Percentiles rank a stretch among this genome's conserved stretches.
Evolutionary conservation across 495 filamentous ascomycete species (phyloP).

Genomic region (Penicillium fimorum): DNA sequence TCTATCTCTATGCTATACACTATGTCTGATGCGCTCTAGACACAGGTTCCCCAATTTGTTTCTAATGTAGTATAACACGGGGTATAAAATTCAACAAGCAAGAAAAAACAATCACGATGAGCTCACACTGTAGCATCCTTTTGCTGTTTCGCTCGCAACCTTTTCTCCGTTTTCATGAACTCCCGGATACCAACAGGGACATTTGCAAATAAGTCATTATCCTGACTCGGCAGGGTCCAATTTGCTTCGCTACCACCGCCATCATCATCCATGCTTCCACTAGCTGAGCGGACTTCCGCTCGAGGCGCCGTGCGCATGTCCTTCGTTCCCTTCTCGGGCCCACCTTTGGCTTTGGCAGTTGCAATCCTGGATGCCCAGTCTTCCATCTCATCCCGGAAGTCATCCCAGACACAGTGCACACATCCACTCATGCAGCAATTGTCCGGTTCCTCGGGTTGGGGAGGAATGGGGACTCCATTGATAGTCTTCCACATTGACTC

Average conservation of each 20-base stretch:
- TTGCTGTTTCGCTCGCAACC: slow-evolving; percentile 70
- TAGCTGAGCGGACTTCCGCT: slow-evolving; percentile 40
- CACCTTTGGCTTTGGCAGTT: slow-evolving; percentile 49
- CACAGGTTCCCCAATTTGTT: background rate
- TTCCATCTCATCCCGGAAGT: slow-evolving; percentile 85
- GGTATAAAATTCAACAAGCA: slow-evolving; percentile 11
- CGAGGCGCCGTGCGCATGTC: slow-evolving; percentile 38
- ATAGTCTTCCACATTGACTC: slow-evolving; percentile 54
- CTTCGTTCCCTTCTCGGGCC: slow-evolving; percentile 25
- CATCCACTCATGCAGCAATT: slow-evolving; percentile 99
- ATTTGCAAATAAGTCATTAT: slow-evolving; percentile 65
- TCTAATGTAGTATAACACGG: slow-evolving; percentile 12
- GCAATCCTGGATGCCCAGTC: slow-evolving; percentile 67
- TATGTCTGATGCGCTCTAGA: slow-evolving; percentile 9
- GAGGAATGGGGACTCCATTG: slow-evolving; percentile 79
- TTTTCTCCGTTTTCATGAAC: slow-evolving; percentile 98
- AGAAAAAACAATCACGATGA: background rate
- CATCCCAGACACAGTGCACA: slow-evolving; percentile 96
- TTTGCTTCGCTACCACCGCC: slow-evolving; percentile 70
- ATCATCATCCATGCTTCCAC: slow-evolving; percentile 73
- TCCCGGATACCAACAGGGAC: slow-evolving; percentile 92
- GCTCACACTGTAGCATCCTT: slow-evolving; percentile 28
- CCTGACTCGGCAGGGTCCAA: slow-evolving; percentile 49
- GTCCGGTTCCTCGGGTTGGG: slow-evolving; percentile 83
- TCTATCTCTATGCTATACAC: slow-evolving; percentile 24